These are phyloP conservation scores for Coemansia sp. DNA, from an alignment of 192 early-diverging fungal genomes.

Conservation along the genomic window DNA sequence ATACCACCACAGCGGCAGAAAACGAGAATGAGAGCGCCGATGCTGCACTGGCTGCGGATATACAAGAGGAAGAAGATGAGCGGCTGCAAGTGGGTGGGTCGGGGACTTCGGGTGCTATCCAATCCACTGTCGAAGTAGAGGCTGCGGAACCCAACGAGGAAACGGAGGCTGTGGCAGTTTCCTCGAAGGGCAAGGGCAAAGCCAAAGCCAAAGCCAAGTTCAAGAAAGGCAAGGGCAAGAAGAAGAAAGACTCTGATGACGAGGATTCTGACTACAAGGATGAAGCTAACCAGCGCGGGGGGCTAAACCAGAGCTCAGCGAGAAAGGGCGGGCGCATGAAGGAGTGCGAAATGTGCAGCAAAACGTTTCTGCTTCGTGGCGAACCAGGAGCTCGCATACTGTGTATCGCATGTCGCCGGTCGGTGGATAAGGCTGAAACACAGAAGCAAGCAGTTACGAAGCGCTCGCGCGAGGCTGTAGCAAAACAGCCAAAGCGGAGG, in stretches of 20 bases:
- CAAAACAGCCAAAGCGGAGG: slow-evolving; percentile 5
- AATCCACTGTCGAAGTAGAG: slow-evolving; percentile 7
- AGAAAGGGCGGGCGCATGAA: slow-evolving; percentile 50
- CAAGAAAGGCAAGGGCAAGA: slow-evolving; percentile 16
- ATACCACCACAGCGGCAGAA: background rate
- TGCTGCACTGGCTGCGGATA: slow-evolving; percentile 36
- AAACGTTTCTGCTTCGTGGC: slow-evolving; percentile 39
- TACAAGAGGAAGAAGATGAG: slow-evolving; percentile 23
- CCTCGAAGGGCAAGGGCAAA: slow-evolving; percentile 1
- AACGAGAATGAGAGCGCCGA: slow-evolving; percentile 17
- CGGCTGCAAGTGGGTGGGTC: slow-evolving; percentile 13
- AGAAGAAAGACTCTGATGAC: slow-evolving; percentile 19
- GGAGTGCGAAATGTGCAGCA: slow-evolving; percentile 40
- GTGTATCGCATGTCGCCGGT: slow-evolving; percentile 37
- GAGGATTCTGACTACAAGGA: slow-evolving; percentile 3
- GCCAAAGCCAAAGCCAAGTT: slow-evolving; percentile 11
- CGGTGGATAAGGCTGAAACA: slow-evolving; percentile 26
- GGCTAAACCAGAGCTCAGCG: slow-evolving; percentile 40
- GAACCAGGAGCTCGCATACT: slow-evolving; percentile 15
- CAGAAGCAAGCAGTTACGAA: slow-evolving; percentile 12
- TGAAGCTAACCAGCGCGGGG: slow-evolving; percentile 24
- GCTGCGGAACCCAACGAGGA: background rate
- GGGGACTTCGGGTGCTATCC: slow-evolving; percentile 2
- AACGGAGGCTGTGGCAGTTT: slow-evolving; percentile 3
- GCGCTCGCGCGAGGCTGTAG: slow-evolving; percentile 7